phyloP scores from a whole-genome alignment of 208 protist genomes.

The Spironucleus salmonicida region DNA sequence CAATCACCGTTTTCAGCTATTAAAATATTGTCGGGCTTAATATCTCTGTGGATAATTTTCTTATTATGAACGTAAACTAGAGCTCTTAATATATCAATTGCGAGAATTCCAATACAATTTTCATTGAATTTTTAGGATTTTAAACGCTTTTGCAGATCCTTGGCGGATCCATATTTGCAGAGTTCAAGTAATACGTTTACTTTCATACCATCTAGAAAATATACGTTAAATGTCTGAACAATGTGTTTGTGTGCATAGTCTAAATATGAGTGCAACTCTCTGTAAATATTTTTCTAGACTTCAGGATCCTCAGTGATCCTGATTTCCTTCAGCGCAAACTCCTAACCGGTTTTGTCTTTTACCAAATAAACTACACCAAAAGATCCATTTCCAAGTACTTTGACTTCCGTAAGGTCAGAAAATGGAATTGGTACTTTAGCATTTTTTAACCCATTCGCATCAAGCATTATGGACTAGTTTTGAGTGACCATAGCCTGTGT shows the following conservation, averaged over 20 bases:
- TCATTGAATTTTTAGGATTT: background rate
- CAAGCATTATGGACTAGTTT: too few species aligned
- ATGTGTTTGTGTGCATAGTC: background rate
- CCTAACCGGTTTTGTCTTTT: background rate
- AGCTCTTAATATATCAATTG: conserved; percentile 22
- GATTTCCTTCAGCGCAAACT: conserved; percentile 9
- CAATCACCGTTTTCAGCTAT: conserved; percentile 28
- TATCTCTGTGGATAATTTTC: conserved; percentile 41
- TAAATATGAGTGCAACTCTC: background rate
- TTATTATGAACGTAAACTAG: conserved; percentile 11
- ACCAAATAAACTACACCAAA: conserved; percentile 17
- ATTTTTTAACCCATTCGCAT: too few species aligned
- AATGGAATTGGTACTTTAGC: too few species aligned
- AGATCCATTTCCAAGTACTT: background rate
- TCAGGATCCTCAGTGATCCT: background rate
- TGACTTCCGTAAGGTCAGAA: conserved; percentile 1
- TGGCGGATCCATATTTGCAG: background rate
- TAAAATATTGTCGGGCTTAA: conserved; percentile 48
- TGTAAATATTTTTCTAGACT: conserved; percentile 21
- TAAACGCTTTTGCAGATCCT: background rate
- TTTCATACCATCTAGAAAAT: background rate
- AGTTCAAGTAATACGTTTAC: conserved; percentile 11
- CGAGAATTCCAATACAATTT: background rate
- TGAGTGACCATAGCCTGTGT: too few species aligned
- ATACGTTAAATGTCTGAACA: conserved; percentile 14